A percentile compares a stretch with the other conserved stretches of the same genome.
These are phyloP conservation scores for Aspergillus fijiensis DNA, from an alignment of 2,329 filamentous ascomycete genomes.

Conservation along the genomic window DNA sequence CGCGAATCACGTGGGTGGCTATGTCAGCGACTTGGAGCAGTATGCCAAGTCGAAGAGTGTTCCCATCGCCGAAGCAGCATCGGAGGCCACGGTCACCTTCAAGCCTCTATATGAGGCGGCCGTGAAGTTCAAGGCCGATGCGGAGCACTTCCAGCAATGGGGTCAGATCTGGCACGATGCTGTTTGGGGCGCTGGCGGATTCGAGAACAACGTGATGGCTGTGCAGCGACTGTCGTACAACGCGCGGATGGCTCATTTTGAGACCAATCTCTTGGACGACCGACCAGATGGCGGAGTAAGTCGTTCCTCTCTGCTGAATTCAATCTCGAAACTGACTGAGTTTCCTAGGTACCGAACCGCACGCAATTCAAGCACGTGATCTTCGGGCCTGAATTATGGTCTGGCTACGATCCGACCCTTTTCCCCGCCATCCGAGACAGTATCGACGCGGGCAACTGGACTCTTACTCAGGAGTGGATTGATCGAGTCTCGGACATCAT, in stretches of 20 bases:
- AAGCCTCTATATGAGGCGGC: slow-evolving; percentile 64
- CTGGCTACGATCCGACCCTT: slow-evolving; percentile 63
- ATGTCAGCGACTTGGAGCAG: slow-evolving; percentile 65
- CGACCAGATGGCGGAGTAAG: slow-evolving; percentile 71
- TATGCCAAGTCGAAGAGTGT: slow-evolving; percentile 61
- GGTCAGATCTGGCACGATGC: slow-evolving; percentile 73
- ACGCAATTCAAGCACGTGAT: slow-evolving; percentile 93
- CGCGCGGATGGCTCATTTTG: slow-evolving; percentile 73
- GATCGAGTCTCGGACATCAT: slow-evolving; percentile 71
- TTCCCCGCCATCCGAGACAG: slow-evolving; percentile 87
- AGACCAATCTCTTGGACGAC: slow-evolving; percentile 77
- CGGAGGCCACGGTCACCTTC: slow-evolving; percentile 50
- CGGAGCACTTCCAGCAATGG: slow-evolving; percentile 70
- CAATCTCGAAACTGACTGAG: slow-evolving; percentile 9
- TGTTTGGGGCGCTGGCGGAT: slow-evolving; percentile 69
- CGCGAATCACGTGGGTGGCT: slow-evolving; percentile 62
- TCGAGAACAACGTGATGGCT: slow-evolving; percentile 69
- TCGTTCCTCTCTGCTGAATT: slow-evolving; percentile 24
- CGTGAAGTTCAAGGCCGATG: slow-evolving; percentile 58
- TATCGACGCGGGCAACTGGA: slow-evolving; percentile 70
- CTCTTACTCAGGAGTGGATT: slow-evolving; percentile 64
- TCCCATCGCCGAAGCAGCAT: slow-evolving; percentile 20
- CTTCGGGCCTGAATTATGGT: slow-evolving; percentile 80
- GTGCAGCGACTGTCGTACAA: slow-evolving; percentile 74
- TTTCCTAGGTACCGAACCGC: slow-evolving; percentile 69